Evolutionary conservation across 805 yeast species (phyloP), one percentile per base, ranked within the genome.

Genomic region (Saturnispora hagleri): DNA sequence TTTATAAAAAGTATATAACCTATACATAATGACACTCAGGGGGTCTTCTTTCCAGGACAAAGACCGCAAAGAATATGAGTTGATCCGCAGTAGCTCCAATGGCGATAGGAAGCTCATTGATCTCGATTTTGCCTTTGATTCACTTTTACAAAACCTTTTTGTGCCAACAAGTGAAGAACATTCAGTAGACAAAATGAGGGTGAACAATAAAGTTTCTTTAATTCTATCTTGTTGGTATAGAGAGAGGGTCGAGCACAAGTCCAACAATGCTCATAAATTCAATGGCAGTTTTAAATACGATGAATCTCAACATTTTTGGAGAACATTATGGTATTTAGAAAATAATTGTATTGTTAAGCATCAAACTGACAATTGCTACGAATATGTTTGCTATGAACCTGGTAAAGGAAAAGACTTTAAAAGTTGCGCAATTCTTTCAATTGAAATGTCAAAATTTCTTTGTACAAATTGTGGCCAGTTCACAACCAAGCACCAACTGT

Each of bases 391-490:
- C 15, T 18, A 27, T 9, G 46, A 43, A 10, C 46, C n/a, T 8
- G 46, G 36, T 28, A 17, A 28, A 28, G 13, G 10, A 8, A 15
- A 15, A 5, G 22, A 13, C 17, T 38, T 1, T 15, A 38, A 38
- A 1, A 24, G 13, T 10, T 38, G 42, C 6, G 26, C 46, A 17
- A 27, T 43, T 10, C 35, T 43, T 15, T 27, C 22, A 4, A 18
- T 31, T 12, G 26, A 31, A 9, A 31, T 8, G 13, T 17, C 24
- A 44, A 12, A 20, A n/a, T 33, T 31, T 18, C 20, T 44, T 18
- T 44, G 47, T 36, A 31, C 26, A 12, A 13, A 33, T 12, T 44
- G 47, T 33, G 47, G 47, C 18, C 47, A 44, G 12, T 44, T 44
- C 18, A 10, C 12, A 13, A 28, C 2, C 9, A 17, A n/a, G n/a